Conservation (phyloP, 768 basidiomycete species). For the Lactifluus subvellereus region DNA sequence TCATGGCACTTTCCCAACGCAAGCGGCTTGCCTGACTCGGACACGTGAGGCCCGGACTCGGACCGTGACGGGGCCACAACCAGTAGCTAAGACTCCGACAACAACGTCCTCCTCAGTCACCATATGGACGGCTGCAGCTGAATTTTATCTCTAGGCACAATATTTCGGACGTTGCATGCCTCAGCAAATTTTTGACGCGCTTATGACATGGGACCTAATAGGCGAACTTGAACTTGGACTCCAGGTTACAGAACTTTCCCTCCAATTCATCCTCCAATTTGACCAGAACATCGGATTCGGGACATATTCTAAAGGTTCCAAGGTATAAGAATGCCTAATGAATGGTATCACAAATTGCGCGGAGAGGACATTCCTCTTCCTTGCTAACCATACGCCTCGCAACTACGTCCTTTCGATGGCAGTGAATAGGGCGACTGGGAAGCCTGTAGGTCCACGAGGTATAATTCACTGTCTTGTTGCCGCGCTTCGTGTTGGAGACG, state of each 20-base stretch:
- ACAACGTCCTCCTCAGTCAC: background rate
- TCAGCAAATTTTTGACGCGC: constrained; percentile 3
- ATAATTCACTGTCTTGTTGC: background rate
- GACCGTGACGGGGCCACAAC: too few species aligned
- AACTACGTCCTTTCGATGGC: background rate
- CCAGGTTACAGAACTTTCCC: constrained; percentile 6
- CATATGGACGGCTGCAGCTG: background rate
- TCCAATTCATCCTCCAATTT: constrained; percentile 11
- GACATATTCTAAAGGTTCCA: background rate
- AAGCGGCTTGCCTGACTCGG: too few species aligned
- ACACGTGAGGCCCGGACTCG: too few species aligned
- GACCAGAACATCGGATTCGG: background rate
- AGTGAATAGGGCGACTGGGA: background rate
- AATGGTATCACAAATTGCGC: background rate
- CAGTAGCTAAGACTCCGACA: background rate
- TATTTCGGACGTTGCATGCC: constrained; percentile 11
- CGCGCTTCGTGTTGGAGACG: background rate
- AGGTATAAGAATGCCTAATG: background rate
- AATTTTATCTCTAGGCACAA: constrained; percentile 5
- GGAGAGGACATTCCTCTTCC: background rate
- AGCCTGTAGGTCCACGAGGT: constrained; percentile 1
- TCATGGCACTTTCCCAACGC: too few species aligned
- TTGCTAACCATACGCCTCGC: too few species aligned
- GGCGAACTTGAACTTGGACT: background rate
- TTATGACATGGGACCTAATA: constrained; percentile 9